Conservation (phyloP, 2,329 filamentous ascomycete genomes). For the Cladophialophora immunda region DNA sequence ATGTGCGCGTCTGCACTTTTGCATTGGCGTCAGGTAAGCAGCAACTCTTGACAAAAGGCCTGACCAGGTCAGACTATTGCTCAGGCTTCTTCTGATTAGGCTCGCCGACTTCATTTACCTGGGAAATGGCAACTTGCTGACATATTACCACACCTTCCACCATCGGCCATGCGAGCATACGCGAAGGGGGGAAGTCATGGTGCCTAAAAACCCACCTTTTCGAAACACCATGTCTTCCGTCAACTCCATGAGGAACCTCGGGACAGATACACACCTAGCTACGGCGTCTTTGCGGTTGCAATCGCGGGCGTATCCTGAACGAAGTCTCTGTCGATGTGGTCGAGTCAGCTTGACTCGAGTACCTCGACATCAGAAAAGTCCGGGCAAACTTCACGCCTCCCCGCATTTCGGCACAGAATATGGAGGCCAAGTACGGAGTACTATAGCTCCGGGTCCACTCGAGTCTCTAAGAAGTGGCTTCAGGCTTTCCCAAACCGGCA, state of each 20-base stretch:
- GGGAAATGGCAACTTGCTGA: background rate
- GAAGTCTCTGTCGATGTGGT: constrained; percentile 9
- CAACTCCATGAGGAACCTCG: background rate
- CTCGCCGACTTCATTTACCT: background rate
- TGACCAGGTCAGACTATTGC: background rate
- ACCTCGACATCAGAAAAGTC: background rate
- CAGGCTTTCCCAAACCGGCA: background rate
- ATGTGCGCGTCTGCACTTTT: background rate
- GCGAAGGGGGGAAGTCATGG: background rate
- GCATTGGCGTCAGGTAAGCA: background rate
- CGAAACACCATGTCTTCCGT: background rate
- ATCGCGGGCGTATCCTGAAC: background rate
- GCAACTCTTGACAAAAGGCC: background rate
- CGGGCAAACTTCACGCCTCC: background rate
- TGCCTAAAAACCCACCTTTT: background rate
- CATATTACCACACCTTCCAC: background rate
- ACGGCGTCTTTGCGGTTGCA: background rate
- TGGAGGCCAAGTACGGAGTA: constrained; percentile 1
- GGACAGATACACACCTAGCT: background rate
- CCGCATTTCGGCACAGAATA: background rate
- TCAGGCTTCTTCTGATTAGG: background rate
- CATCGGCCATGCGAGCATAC: background rate
- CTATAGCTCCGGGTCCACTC: background rate
- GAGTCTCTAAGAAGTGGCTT: background rate
- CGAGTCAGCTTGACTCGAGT: constrained; percentile 27